These are phyloP conservation scores for Boletus rex-veris DNA, from an alignment of 768 basidiomycete genomes.

Conservation along the genomic window DNA sequence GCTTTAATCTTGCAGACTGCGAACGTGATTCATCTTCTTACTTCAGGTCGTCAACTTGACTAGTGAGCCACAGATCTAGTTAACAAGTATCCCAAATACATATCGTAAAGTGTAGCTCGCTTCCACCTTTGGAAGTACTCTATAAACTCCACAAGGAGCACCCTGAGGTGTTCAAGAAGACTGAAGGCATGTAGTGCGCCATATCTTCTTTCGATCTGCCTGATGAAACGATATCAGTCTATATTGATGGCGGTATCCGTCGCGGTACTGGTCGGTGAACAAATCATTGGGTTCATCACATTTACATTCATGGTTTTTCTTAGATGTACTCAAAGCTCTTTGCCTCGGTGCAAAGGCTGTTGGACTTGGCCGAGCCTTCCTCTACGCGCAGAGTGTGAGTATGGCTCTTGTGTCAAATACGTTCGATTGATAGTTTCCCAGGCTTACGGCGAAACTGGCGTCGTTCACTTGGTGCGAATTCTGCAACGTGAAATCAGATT, in stretches of 20 bases:
- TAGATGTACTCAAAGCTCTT: conserved; percentile 84
- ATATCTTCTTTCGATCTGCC: neutral
- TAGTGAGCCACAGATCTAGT: conserved; percentile 45
- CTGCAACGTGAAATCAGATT: conserved; percentile 74
- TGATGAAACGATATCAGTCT: conserved; percentile 46
- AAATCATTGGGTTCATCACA: neutral
- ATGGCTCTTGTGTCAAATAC: neutral
- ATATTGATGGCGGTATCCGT: conserved; percentile 74
- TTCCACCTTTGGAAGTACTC: conserved; percentile 77
- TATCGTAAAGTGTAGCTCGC: conserved; percentile 44
- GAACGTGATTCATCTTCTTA: neutral
- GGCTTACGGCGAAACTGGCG: conserved; percentile 76
- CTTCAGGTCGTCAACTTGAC: conserved; percentile 69
- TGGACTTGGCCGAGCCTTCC: conserved; percentile 80
- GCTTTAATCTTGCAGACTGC: conserved; percentile 1
- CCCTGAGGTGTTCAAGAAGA: conserved; percentile 68
- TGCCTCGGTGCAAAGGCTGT: conserved; percentile 87
- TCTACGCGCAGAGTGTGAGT: conserved; percentile 80
- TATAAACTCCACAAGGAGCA: conserved; percentile 67
- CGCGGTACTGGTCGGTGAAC: conserved; percentile 66
- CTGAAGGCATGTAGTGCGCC: conserved; percentile 50
- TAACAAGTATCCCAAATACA: neutral
- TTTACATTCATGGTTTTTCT: neutral
- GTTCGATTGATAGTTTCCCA: conserved; percentile 26
- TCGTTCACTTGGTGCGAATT: conserved; percentile 61